Conservation (phyloP, 371 early-diverging fungal species). For the Rhizomucor pusillus region DNA sequence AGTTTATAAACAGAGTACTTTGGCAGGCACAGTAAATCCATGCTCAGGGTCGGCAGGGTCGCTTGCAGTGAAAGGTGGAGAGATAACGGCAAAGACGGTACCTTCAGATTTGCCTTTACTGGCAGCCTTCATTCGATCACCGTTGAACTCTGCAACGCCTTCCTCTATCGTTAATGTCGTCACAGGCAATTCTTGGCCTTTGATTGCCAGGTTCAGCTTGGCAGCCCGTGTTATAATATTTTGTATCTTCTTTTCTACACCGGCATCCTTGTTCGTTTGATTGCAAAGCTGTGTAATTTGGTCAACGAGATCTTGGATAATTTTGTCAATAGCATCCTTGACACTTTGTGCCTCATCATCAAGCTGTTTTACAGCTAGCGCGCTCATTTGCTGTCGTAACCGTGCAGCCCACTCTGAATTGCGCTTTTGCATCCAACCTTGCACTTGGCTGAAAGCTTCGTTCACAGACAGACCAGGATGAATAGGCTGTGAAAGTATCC, state of each 20-base stretch:
- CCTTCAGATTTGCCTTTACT: slow-evolving; percentile 22
- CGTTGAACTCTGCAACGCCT: slow-evolving; percentile 12
- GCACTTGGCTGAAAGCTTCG: slow-evolving; percentile 23
- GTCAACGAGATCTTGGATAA: slow-evolving; percentile 14
- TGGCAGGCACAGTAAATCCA: not conserved
- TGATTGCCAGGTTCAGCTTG: slow-evolving; percentile 24
- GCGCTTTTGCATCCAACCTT: slow-evolving; percentile 27
- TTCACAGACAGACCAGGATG: slow-evolving; percentile 34
- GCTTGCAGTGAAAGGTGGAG: slow-evolving; percentile 16
- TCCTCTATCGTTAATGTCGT: slow-evolving; percentile 4
- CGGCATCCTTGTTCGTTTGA: slow-evolving; percentile 18
- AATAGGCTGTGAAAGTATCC: slow-evolving; percentile 23
- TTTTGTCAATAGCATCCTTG: slow-evolving; percentile 12
- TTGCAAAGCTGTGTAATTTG: slow-evolving; percentile 10
- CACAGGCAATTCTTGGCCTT: slow-evolving; percentile 26
- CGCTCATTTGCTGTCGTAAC: slow-evolving; percentile 33
- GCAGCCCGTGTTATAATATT: slow-evolving; percentile 19
- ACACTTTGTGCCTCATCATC: slow-evolving; percentile 12
- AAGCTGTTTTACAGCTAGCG: slow-evolving; percentile 28
- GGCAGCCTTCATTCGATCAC: slow-evolving; percentile 13
- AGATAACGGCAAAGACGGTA: slow-evolving; percentile 10
- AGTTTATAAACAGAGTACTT: not conserved
- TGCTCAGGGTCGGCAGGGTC: slow-evolving; percentile 7
- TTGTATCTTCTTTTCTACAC: slow-evolving; percentile 32
- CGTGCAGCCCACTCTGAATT: slow-evolving; percentile 34